A percentile compares a stretch with the other conserved stretches of the same genome.
Conservation (phyloP, 2,329 filamentous ascomycete genomes). For the Neonectria coccinea region DNA sequence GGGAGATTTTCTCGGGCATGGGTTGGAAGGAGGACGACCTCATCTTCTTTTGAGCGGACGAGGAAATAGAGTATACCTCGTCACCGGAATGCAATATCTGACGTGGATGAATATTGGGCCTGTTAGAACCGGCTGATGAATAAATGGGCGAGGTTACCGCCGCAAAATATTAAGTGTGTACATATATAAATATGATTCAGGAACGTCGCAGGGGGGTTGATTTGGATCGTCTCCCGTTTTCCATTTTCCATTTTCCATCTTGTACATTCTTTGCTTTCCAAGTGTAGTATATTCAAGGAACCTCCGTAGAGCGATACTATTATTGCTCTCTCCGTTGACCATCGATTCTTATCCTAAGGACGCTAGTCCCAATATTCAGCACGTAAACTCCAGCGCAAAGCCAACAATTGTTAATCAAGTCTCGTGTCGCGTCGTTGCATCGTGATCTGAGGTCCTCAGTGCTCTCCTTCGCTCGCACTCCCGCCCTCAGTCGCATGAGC, state of each 20-base stretch:
- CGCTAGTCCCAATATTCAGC: background rate
- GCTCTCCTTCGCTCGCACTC: slow-evolving; percentile 9
- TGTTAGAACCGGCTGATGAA: background rate
- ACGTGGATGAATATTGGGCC: background rate
- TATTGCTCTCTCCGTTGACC: background rate
- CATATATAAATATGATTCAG: background rate
- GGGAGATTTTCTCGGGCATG: slow-evolving; percentile 62
- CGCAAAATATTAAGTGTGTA: background rate
- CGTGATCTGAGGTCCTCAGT: background rate
- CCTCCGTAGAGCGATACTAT: background rate
- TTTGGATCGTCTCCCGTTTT: background rate
- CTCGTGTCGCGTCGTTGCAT: background rate
- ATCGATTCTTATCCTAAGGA: background rate
- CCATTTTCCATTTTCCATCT: background rate
- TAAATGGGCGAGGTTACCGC: background rate
- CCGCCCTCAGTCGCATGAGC: slow-evolving; percentile 9
- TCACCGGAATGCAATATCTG: background rate
- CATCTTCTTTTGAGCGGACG: slow-evolving; percentile 43
- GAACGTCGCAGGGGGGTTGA: background rate
- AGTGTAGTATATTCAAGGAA: background rate
- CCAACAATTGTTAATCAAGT: background rate
- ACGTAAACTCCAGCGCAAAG: background rate
- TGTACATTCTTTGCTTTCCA: background rate
- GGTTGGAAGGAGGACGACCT: slow-evolving; percentile 68
- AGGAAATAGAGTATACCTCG: too few species aligned